A percentile compares a stretch with the other conserved stretches of the same genome.
These are phyloP conservation scores for Tylopilus plumbeoviolaceoides DNA, from an alignment of 768 basidiomycete species.

Conservation along the genomic window DNA sequence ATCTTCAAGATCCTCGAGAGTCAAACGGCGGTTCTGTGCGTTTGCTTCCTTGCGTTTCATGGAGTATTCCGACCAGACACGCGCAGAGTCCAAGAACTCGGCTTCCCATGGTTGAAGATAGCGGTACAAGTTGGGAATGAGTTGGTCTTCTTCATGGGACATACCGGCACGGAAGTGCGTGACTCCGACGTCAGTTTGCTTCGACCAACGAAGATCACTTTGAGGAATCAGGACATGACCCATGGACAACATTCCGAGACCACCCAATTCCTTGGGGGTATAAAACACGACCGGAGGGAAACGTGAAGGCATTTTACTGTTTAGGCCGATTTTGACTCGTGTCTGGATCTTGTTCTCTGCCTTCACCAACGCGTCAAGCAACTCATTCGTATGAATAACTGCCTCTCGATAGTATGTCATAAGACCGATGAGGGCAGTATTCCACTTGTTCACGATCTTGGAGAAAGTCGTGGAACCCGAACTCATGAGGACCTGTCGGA, in stretches of 20 bases:
- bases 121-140: conserved; percentile 96
- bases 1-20: conserved; percentile 96
- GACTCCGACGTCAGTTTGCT: conserved; percentile 96
- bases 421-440: conserved; percentile 89
- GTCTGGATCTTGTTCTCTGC: conserved; percentile 99
- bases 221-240: conserved; percentile 98
- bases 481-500: conserved; percentile 95
- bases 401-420: conserved; percentile 99
- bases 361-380: conserved; percentile 94
- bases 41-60: conserved; percentile 99
- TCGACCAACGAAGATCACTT: conserved; percentile 95
- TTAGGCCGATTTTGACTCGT: conserved; percentile 98
- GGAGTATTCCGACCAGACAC: conserved; percentile 99
- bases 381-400: conserved; percentile 94
- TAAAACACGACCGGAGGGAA: conserved; percentile 97
- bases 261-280: conserved; percentile 97
- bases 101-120: conserved; percentile 98
- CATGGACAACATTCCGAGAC: conserved; percentile 99
- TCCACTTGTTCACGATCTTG: conserved; percentile 99
- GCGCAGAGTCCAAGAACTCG: conserved; percentile 95
- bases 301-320: conserved; percentile 99
- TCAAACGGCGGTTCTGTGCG: conserved; percentile 94
- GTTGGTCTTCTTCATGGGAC: conserved; percentile 91
- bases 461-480: conserved; percentile 98
- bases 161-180: conserved; percentile 99